phyloP scores from a whole-genome alignment of 1,284 basidiomycete genomes.

The Trichosporon ovoides region DNA sequence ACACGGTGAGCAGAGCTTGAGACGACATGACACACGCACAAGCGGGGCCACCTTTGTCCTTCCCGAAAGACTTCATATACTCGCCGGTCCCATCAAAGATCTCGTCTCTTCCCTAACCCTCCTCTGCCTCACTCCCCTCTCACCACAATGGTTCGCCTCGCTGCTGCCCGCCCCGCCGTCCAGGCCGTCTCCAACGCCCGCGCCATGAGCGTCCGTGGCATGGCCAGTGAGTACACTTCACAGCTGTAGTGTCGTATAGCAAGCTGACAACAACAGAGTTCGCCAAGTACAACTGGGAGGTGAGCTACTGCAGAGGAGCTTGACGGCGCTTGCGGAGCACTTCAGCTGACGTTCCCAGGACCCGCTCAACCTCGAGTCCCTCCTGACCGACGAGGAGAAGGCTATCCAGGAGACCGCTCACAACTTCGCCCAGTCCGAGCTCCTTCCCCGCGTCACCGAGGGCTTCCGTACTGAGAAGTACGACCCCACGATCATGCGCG shows the following conservation, averaged over 20 bases:
- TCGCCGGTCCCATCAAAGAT: background rate
- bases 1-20: background rate
- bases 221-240: constrained; percentile 16
- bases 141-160: constrained; percentile 8
- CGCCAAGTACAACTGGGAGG: constrained; percentile 64
- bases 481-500: constrained; percentile 68
- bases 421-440: constrained; percentile 76
- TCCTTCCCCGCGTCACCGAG: constrained; percentile 76
- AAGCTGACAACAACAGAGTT: constrained; percentile 36
- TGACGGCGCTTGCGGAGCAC: background rate
- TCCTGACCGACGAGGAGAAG: constrained; percentile 83
- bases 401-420: constrained; percentile 85
- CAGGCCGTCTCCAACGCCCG: constrained; percentile 7
- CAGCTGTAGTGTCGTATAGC: too few species aligned
- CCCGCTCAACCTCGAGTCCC: constrained; percentile 65
- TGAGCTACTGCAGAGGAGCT: background rate
- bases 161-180: constrained; percentile 14
- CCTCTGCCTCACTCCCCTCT: background rate
- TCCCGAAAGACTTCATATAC: background rate
- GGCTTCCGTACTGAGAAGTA: constrained; percentile 62
- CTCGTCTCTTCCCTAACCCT: background rate
- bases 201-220: constrained; percentile 11
- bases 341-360: constrained; percentile 54
- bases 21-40: too few species aligned
- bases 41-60: too few species aligned